Conservation (phyloP, 257 asterid genomes). For the Thymus quinquecostatus region DNA sequence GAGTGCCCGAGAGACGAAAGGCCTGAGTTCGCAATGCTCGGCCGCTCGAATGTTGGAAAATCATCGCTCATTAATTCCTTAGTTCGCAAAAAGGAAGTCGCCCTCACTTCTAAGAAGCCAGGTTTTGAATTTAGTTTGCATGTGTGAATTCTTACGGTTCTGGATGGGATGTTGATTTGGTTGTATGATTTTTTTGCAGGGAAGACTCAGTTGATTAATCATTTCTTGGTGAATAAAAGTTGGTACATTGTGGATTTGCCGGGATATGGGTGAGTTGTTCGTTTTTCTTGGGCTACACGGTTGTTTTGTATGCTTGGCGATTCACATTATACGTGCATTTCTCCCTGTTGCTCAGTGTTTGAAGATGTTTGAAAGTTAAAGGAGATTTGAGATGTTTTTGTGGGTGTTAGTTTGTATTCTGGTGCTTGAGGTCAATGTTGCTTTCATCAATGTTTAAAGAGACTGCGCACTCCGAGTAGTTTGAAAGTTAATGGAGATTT, state of each 20-base stretch:
- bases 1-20: conserved; percentile 81
- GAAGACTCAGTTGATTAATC: conserved; percentile 94
- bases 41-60: conserved; percentile 97
- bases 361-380: neutral
- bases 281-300: neutral
- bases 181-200: conserved; percentile 49
- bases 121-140: conserved; percentile 41
- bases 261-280: conserved; percentile 84
- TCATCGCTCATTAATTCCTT: conserved; percentile 84
- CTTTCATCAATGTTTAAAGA: too few species aligned
- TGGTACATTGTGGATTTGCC: conserved; percentile 99
- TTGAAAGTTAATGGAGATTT: too few species aligned
- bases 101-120: conserved; percentile 95
- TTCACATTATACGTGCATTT: neutral
- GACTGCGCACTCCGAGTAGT: too few species aligned
- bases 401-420: neutral
- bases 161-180: neutral
- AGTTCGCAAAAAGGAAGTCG: conserved; percentile 84
- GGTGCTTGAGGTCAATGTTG: neutral
- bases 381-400: neutral
- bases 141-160: neutral
- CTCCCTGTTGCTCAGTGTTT: neutral
- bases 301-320: conserved; percentile 6
- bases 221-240: conserved; percentile 83
- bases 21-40: conserved; percentile 95